phyloP scores from a whole-genome alignment of 1,284 basidiomycete genomes.

The Trametes versicolor region DNA sequence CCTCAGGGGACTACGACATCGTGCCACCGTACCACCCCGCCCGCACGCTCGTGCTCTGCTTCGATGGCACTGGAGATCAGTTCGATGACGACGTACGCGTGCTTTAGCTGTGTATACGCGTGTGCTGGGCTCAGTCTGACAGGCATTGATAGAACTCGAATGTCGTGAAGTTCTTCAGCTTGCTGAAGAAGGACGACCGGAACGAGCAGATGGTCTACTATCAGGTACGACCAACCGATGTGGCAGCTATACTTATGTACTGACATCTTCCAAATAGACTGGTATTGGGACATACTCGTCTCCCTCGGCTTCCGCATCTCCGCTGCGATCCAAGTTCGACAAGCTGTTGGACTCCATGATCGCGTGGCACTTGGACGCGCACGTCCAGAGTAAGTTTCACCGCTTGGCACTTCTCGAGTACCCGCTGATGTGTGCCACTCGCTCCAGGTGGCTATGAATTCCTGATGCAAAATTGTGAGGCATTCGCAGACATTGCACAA shows the following conservation, averaged over 20 bases:
- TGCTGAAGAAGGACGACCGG: conserved; percentile 62
- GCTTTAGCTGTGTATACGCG: not conserved
- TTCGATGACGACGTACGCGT: conserved; percentile 61
- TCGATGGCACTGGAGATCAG: conserved; percentile 67
- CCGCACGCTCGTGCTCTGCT: conserved; percentile 61
- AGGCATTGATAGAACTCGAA: conserved; percentile 60
- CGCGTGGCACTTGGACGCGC: conserved; percentile 62
- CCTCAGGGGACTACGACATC: conserved; percentile 36
- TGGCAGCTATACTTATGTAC: not conserved
- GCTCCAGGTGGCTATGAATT: conserved; percentile 65
- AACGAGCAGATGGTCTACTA: conserved; percentile 69
- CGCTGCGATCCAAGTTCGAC: conserved; percentile 47
- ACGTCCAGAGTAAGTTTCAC: conserved; percentile 64
- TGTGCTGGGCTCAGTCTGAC: not conserved
- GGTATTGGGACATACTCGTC: conserved; percentile 64
- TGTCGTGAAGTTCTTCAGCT: conserved; percentile 64
- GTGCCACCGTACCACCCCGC: conserved; percentile 46
- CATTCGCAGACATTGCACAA: not conserved
- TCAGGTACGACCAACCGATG: conserved; percentile 51
- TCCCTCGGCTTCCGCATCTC: conserved; percentile 52
- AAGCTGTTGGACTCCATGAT: conserved; percentile 59
- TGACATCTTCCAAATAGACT: conserved; percentile 45
- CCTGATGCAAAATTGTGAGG: conserved; percentile 68
- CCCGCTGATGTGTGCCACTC: not conserved
- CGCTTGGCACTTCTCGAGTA: not conserved